Percentiles rank a stretch among this genome's conserved stretches.
These are phyloP conservation scores for Neoboletus brunneissimus DNA, from an alignment of 768 basidiomycete species.

Conservation along the genomic window DNA sequence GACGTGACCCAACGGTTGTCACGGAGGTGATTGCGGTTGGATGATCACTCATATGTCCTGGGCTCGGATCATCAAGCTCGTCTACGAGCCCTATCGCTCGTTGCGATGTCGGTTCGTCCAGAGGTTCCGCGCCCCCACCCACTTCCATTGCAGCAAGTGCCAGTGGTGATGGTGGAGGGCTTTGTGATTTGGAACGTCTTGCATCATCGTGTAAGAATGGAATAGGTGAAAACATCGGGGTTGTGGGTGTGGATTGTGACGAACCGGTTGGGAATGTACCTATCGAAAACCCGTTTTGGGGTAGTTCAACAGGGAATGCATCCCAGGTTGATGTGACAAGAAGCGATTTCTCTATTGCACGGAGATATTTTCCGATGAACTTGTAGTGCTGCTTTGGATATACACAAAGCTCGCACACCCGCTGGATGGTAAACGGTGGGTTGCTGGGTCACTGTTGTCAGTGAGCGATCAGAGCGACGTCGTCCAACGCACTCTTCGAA, in stretches of 20 bases:
- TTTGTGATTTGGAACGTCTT: slow-evolving; percentile 73
- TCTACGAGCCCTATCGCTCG: slow-evolving; percentile 76
- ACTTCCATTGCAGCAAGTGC: slow-evolving; percentile 42
- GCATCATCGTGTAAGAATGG: slow-evolving; percentile 84
- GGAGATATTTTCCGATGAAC: slow-evolving; percentile 80
- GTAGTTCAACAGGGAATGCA: slow-evolving; percentile 55
- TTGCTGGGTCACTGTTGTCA: slow-evolving; percentile 33
- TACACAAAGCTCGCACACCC: slow-evolving; percentile 78
- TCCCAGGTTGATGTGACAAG: slow-evolving; percentile 81
- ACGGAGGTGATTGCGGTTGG: slow-evolving; percentile 67
- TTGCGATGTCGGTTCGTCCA: slow-evolving; percentile 36
- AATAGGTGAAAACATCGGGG: slow-evolving; percentile 85
- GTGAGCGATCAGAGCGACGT: not conserved
- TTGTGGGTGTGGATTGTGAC: slow-evolving; percentile 59
- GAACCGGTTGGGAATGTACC: slow-evolving; percentile 41
- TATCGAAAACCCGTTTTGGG: slow-evolving; percentile 27
- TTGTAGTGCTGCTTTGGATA: slow-evolving; percentile 70
- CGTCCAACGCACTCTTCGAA: slow-evolving; percentile 63
- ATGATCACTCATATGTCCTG: slow-evolving; percentile 81
- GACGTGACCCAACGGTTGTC: slow-evolving; percentile 47
- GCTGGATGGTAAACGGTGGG: slow-evolving; percentile 87
- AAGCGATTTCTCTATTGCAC: slow-evolving; percentile 78
- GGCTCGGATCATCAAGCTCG: slow-evolving; percentile 80
- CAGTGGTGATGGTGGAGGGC: slow-evolving; percentile 75
- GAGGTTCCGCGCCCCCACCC: slow-evolving; percentile 33